Base-by-base conservation (phyloP, 768 basidiomycete genomes). In the Pleurotus tuber-regium region DNA sequence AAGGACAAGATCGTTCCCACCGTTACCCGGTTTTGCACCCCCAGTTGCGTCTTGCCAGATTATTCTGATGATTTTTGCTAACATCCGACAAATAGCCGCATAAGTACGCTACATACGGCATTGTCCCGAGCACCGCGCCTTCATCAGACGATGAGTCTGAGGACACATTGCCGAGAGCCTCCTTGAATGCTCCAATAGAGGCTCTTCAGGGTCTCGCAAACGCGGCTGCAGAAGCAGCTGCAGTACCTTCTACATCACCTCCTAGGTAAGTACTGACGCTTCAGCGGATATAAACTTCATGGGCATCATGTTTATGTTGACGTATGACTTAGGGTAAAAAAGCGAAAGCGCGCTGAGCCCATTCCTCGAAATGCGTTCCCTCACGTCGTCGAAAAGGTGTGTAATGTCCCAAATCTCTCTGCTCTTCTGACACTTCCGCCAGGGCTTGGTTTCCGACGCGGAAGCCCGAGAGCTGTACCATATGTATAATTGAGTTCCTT, bases 81-180 rank as follows among this genome's bases (percentile, higher is more conserved):
- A 28, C 52, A 57, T 56, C 61, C 51, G 49, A 44, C 47, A 33
- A 36, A 18, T 64, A 93, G 87, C 86, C 88, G 28, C 89, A 92
- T 68, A 91, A 93, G 68, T 92, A 92, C 65, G 88, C 89, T 30
- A 87, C 89, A 12, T 96, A 96, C 62, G 94, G 92, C 26, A 90
- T 97, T 58, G 80, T 92, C 28, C 84, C 91, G 12, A 86, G 87
- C 67, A 84, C 90, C 4, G 79, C 88, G 10, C 82, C 88, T 5
- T 92, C 91, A 0, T 92, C 90, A 36, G 92, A 94, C 54, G 93
- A 93, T 63, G 92, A 94, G 67, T 91, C 89, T 0, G 92, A 95
- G 62, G 92, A 94, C 46, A 87, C 92, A 0, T 73, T 95, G 10
- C 89, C 92, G 12, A 80, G 92, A 28, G 79, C 87, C 31, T 82